Evolutionary conservation across 2,329 filamentous ascomycete species (phyloP).

Genomic region (Lasiodiplodia hormozganensis): DNA sequence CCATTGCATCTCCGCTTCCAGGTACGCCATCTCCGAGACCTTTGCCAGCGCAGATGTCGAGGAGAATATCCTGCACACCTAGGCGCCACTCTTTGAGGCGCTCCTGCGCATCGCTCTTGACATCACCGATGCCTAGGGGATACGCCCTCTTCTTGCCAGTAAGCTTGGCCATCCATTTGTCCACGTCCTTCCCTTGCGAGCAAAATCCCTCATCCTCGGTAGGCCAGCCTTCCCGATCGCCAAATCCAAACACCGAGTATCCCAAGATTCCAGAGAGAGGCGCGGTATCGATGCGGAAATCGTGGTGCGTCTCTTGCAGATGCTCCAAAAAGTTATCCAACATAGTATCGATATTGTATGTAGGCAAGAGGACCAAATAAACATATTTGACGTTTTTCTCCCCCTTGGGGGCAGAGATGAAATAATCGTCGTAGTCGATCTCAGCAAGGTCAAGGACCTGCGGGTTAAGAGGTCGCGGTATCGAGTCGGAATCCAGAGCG

Average conservation of each 20-base stretch:
- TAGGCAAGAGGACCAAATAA: slow-evolving; percentile 85
- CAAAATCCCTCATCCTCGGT: slow-evolving; percentile 91
- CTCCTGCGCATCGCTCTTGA: slow-evolving; percentile 73
- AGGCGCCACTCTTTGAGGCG: slow-evolving; percentile 78
- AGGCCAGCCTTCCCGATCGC: slow-evolving; percentile 90
- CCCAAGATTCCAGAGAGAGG: slow-evolving; percentile 78
- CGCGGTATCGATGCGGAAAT: slow-evolving; percentile 93
- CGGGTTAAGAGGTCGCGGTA: slow-evolving; percentile 60
- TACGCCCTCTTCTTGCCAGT: slow-evolving; percentile 86
- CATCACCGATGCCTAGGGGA: slow-evolving; percentile 86
- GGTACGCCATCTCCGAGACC: slow-evolving; percentile 70
- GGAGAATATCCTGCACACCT: slow-evolving; percentile 75
- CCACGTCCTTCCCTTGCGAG: slow-evolving; percentile 86
- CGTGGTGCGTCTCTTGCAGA: slow-evolving; percentile 90
- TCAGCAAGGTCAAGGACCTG: slow-evolving; percentile 80
- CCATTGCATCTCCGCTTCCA: slow-evolving; percentile 82
- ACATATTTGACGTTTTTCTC: slow-evolving; percentile 67
- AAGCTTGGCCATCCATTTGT: slow-evolving; percentile 97
- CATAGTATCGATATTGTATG: slow-evolving; percentile 94
- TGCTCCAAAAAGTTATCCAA: slow-evolving; percentile 88
- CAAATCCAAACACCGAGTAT: slow-evolving; percentile 93
- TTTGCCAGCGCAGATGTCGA: slow-evolving; percentile 61
- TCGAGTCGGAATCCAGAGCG: slow-evolving; percentile 36
- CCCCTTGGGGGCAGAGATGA: slow-evolving; percentile 75
- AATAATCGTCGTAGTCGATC: slow-evolving; percentile 92